These are phyloP conservation scores for Globisporangium barbulae DNA, from an alignment of 352 stramenopile genomes.

Conservation along the genomic window DNA sequence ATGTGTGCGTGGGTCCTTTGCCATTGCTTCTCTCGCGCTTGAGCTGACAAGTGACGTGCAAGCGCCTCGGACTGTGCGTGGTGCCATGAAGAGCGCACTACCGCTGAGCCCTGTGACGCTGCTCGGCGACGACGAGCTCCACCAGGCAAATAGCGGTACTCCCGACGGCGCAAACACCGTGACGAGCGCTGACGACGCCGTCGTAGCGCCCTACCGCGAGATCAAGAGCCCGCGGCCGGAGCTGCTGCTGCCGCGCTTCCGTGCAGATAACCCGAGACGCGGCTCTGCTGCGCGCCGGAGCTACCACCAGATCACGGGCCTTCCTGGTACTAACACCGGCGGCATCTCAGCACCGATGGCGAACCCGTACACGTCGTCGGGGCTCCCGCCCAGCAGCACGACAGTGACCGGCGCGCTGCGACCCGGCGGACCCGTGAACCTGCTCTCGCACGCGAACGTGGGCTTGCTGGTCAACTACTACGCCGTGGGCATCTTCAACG, in stretches of 20 bases:
- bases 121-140: constrained; percentile 9
- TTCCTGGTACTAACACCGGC: background rate
- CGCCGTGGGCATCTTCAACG: constrained; percentile 65
- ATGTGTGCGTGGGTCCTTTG: background rate
- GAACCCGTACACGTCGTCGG: background rate
- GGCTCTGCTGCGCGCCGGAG: background rate
- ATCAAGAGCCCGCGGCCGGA: constrained; percentile 8
- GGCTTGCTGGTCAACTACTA: constrained; percentile 69
- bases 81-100: constrained; percentile 8
- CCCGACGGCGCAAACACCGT: background rate
- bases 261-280: background rate
- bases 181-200: background rate
- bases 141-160: background rate
- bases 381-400: background rate
- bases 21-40: constrained; percentile 1
- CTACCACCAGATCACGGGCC: background rate
- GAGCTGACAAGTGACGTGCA: background rate
- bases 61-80: no score
- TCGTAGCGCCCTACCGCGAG: constrained; percentile 6
- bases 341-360: background rate
- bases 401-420: constrained; percentile 20
- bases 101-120: constrained; percentile 14
- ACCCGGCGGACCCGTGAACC: constrained; percentile 16
- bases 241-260: constrained; percentile 14
- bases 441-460: constrained; percentile 22